These are phyloP conservation scores for Synchytrium microbalum DNA, from an alignment of 371 early-diverging fungal species.

Conservation along the genomic window DNA sequence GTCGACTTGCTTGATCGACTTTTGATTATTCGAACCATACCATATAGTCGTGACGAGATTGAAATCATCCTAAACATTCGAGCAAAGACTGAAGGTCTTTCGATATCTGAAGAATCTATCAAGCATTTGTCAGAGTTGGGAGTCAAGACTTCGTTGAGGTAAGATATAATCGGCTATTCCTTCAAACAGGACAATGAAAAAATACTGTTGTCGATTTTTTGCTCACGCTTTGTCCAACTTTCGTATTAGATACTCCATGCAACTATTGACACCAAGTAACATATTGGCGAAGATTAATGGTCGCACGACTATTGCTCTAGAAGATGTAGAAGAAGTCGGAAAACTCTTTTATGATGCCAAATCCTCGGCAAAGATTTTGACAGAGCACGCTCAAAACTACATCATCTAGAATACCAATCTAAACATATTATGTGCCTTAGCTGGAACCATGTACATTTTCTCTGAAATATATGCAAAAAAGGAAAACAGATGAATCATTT, in stretches of 20 bases:
- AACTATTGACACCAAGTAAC: constrained; percentile 87
- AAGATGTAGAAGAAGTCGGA: constrained; percentile 79
- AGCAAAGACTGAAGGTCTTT: constrained; percentile 82
- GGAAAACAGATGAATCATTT: no score
- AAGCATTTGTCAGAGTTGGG: constrained; percentile 74
- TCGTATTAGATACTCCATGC: constrained; percentile 82
- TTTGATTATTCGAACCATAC: constrained; percentile 87
- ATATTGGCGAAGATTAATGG: constrained; percentile 81
- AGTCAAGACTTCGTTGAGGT: constrained; percentile 65
- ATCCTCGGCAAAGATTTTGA: constrained; percentile 57
- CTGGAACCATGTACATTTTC: no score
- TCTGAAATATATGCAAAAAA: no score
- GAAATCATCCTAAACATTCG: constrained; percentile 82
- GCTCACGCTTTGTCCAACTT: constrained; percentile 6
- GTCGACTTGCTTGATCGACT: constrained; percentile 94
- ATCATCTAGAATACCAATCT: no score
- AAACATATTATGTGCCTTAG: no score
- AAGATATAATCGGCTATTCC: constrained; percentile 8
- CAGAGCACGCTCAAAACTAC: constrained; percentile 12
- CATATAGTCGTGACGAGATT: constrained; percentile 88
- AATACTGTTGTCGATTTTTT: neutral
- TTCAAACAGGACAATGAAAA: neutral
- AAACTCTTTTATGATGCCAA: constrained; percentile 89
- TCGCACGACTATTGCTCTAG: constrained; percentile 61
- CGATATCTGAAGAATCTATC: constrained; percentile 64